Conservation (phyloP, 1,139 yeast species). For the Zygoascus sp. region DNA sequence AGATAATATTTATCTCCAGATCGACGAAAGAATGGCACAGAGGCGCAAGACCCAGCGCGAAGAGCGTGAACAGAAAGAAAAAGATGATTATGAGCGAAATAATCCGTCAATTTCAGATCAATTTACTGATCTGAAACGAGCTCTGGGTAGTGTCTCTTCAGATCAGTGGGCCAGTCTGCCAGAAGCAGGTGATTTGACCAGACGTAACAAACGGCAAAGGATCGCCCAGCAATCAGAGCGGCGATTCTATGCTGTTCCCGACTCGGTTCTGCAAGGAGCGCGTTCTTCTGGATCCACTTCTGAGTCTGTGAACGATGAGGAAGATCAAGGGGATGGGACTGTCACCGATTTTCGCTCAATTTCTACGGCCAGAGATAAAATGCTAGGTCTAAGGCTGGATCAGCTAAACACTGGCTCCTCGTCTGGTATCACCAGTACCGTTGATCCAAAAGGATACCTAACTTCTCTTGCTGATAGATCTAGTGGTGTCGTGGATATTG, state of each 20-base stretch:
- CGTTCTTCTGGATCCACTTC: slow-evolving; percentile 36
- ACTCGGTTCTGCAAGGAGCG: slow-evolving; percentile 45
- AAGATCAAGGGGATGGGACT: slow-evolving; percentile 28
- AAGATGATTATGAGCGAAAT: slow-evolving; percentile 26
- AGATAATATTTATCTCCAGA: slow-evolving; percentile 57
- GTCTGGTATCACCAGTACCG: slow-evolving; percentile 17
- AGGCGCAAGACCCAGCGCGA: slow-evolving; percentile 38
- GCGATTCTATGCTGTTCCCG: slow-evolving; percentile 82
- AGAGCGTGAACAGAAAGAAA: slow-evolving; percentile 31
- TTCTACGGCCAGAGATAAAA: slow-evolving; percentile 50
- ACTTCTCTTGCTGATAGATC: slow-evolving; percentile 33
- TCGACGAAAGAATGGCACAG: slow-evolving; percentile 54
- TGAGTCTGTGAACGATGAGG: slow-evolving; percentile 33
- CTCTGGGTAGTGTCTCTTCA: slow-evolving; percentile 52
- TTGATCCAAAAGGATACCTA: slow-evolving; percentile 40
- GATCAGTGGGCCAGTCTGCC: slow-evolving; percentile 83
- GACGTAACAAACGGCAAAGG: slow-evolving; percentile 68
- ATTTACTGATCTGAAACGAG: slow-evolving; percentile 60
- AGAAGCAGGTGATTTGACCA: slow-evolving; percentile 84
- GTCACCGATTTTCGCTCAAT: slow-evolving; percentile 47
- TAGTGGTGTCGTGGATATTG: slow-evolving; percentile 31
- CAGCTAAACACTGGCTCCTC: slow-evolving; percentile 23
- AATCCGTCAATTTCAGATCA: slow-evolving; percentile 39
- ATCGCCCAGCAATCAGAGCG: slow-evolving; percentile 48
- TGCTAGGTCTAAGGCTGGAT: slow-evolving; percentile 49